Percentiles rank a stretch among this genome's conserved stretches.
Conservation (phyloP, 2,329 filamentous ascomycete species). For the Pseudogymnoascus sp. region DNA sequence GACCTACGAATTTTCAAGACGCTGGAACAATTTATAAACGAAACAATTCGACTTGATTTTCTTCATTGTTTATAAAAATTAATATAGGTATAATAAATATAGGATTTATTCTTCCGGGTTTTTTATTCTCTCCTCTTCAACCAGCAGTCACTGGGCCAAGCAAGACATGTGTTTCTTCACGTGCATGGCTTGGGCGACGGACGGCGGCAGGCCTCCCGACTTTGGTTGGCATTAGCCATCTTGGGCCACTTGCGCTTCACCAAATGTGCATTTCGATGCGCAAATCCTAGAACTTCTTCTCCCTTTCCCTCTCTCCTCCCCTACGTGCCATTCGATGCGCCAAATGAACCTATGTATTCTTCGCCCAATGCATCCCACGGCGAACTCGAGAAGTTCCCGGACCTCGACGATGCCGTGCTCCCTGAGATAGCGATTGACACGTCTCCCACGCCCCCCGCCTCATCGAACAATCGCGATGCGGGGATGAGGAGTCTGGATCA, state of each 20-base stretch:
- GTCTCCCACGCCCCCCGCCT: background rate
- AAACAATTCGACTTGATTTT: background rate
- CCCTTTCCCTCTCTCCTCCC: background rate
- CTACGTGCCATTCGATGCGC: slow-evolving; percentile 10
- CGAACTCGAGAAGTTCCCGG: slow-evolving; percentile 24
- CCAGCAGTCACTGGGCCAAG: background rate
- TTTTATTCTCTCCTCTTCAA: background rate
- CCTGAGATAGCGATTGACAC: slow-evolving; percentile 9
- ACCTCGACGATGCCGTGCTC: slow-evolving; percentile 25
- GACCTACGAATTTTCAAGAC: background rate
- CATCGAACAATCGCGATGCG: slow-evolving; percentile 45
- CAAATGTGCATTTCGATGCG: slow-evolving; percentile 4
- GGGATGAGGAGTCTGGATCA: slow-evolving; percentile 74
- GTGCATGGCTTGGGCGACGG: background rate
- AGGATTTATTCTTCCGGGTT: background rate
- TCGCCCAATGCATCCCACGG: slow-evolving; percentile 25
- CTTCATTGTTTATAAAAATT: background rate
- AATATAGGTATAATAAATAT: background rate
- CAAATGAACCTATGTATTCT: slow-evolving; percentile 28
- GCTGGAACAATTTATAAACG: background rate
- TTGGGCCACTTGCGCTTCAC: slow-evolving; percentile 2
- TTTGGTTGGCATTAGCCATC: background rate
- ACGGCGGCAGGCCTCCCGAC: background rate
- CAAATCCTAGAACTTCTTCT: slow-evolving; percentile 1
- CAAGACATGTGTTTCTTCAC: slow-evolving; percentile 1